A percentile compares a stretch with the other conserved stretches of the same genome.
Conservation (phyloP, 306 rosid genomes). For the Cucurbita moschata region DNA sequence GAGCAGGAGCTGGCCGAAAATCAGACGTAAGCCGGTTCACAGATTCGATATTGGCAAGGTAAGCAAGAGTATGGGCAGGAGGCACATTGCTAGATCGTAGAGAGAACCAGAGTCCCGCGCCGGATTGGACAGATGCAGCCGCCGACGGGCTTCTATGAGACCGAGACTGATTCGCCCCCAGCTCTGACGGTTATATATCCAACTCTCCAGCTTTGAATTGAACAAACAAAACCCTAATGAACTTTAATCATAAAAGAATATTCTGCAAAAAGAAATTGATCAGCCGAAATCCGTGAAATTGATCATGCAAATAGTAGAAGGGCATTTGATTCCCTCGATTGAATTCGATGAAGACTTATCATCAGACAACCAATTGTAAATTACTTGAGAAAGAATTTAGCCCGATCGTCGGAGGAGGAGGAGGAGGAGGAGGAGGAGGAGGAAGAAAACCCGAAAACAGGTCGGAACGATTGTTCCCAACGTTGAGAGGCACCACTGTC, state of each 20-base stretch:
- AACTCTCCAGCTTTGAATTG: constrained; percentile 17
- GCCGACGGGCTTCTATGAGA: constrained; percentile 60
- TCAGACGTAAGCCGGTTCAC: constrained; percentile 44
- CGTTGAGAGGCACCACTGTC: neutral
- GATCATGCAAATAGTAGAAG: neutral
- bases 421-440: neutral
- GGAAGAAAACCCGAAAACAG: neutral
- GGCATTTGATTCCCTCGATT: neutral
- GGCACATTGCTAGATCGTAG: constrained; percentile 64
- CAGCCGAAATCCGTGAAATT: neutral
- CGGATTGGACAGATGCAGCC: constrained; percentile 24
- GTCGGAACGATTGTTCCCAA: neutral
- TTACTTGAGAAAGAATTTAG: neutral
- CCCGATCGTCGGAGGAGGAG: neutral
- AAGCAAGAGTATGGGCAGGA: constrained; percentile 67
- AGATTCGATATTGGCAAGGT: constrained; percentile 52
- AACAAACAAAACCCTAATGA: constrained; percentile 23
- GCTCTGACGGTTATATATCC: constrained; percentile 39
- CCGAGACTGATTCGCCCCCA: constrained; percentile 99
- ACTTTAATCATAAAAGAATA: neutral
- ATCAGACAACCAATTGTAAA: neutral
- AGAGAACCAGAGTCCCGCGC: constrained; percentile 67
- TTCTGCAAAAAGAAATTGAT: neutral
- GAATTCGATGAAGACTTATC: neutral
- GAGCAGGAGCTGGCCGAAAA: constrained; percentile 21